Base-by-base conservation (phyloP, 352 stramenopile species). In the Pythium phragmitis region DNA sequence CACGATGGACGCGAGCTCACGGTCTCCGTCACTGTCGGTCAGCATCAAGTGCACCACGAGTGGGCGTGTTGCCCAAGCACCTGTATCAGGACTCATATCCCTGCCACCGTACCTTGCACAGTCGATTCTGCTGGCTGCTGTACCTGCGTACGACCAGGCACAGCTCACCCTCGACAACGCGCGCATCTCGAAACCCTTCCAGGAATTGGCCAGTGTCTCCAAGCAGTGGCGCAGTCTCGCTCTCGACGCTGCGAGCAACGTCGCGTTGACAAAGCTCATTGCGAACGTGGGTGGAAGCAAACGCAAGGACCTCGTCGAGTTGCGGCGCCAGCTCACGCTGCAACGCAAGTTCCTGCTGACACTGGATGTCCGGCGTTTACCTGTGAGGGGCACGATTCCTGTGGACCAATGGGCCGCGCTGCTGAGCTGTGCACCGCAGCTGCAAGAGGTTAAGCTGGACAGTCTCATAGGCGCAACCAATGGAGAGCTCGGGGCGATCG, bases 261-360 rank as follows among this genome's bases (percentile, higher is more conserved):
- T 30, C 45, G 45, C 19, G 11, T 19, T 51, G n/a, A 5, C 45
- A 7, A 28, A 28, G 30, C 14, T 57, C 14, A 33, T 30, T 9
- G 34, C 11, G 28, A 28, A 16, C 2, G 8, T 51, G 2, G 5
- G 13, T 6, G 7, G 19, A 6, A 12, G 14, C 12, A 23, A 14
- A 43, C 30, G 50, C 6, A 12, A 17, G 30, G 50, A 57, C 4
- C 16, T 57, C 12, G 14, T 57, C 5, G 50, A 57, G 33, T n/a
- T 57, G 50, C 50, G 50, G 3, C 50, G 50, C 50, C 50, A 57
- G 33, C 36, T 59, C 37, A 47, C 53, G 7, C 53, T 59, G 12
- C 53, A 49, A 11, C 37, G 53, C 21, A 4, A n/a, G 36, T 59
- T 49, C 41, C 19, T 59, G 21, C 37, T 14, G 9, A n/a, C 12